Base-by-base conservation (phyloP, 495 filamentous ascomycete genomes). In the Hypoxylon subgilvum region DNA sequence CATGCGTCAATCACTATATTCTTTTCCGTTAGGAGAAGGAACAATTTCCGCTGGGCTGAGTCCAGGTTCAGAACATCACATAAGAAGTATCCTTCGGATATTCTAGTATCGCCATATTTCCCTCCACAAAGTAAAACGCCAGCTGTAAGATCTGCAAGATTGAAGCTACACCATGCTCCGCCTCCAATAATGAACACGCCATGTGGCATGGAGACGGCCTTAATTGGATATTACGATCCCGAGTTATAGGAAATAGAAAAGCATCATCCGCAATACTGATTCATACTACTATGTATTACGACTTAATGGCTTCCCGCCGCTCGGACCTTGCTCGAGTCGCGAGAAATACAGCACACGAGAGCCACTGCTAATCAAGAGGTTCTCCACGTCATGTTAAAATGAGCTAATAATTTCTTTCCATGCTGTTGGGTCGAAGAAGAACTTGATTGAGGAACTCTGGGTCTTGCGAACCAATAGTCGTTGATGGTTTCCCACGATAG, bases 91-190 rank as follows among this genome's bases (percentile, higher is more conserved):
- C 23, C 16, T 36, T 63, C 52, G 60, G 61, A 30, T 48, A 46
- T 64, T 64, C 40, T 53, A 57, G 47, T 57, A 63, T 63, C 35
- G 47, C 54, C 54, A 57, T 63, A 36, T 39, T 22, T 31, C 10
- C 16, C 28, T 22, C 38, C 23, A 31, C 14, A 31, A 12, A 9
- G 27, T n/a, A n/a, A n/a, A n/a, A n/a, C n/a, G n/a, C n/a, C n/a
- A n/a, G n/a, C n/a, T n/a, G n/a, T n/a, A n/a, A n/a, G n/a, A 42
- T 4, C 19, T 30, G 18, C 21, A 32, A 8, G 17, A 34, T 7
- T 42, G 13, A 36, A 28, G 12, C 12, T 32, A 41, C 34, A 10
- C 34, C 5, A 38, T n/a, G n/a, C n/a, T n/a, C n/a, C n/a, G n/a
- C n/a, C n/a, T n/a, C n/a, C n/a, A n/a, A n/a, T n/a, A n/a, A n/a